These are phyloP conservation scores for Lipomyces yamadae DNA, from an alignment of 805 yeast species.

Conservation along the genomic window DNA sequence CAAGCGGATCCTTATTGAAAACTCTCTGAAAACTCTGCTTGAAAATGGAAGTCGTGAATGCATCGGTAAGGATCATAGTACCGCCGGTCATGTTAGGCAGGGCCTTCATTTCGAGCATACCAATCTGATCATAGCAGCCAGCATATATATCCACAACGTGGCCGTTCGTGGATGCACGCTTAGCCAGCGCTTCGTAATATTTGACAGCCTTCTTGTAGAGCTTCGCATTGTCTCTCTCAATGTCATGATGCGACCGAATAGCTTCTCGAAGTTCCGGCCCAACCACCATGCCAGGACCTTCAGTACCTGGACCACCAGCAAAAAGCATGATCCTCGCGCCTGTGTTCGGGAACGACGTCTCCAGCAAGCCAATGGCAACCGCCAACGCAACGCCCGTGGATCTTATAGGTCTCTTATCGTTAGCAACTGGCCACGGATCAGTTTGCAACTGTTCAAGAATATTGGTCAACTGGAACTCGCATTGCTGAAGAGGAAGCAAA, in stretches of 20 bases:
- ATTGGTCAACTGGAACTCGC: slow-evolving; percentile 82
- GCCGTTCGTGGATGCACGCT: slow-evolving; percentile 70
- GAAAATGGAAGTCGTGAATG: slow-evolving; percentile 92
- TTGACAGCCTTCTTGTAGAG: slow-evolving; percentile 85
- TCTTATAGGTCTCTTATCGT: slow-evolving; percentile 78
- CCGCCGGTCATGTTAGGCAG: slow-evolving; percentile 90
- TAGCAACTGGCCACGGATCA: slow-evolving; percentile 89
- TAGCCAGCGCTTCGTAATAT: slow-evolving; percentile 75
- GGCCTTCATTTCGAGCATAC: slow-evolving; percentile 90
- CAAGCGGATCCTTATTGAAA: slow-evolving; percentile 85
- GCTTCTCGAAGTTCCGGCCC: slow-evolving; percentile 92
- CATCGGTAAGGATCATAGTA: slow-evolving; percentile 82
- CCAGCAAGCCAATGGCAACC: slow-evolving; percentile 80
- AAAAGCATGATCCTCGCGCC: slow-evolving; percentile 90
- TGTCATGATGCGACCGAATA: slow-evolving; percentile 94
- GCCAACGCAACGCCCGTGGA: slow-evolving; percentile 92
- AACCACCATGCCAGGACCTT: slow-evolving; percentile 93
- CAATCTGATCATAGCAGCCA: slow-evolving; percentile 95
- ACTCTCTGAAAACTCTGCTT: slow-evolving; percentile 88
- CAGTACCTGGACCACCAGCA: slow-evolving; percentile 94
- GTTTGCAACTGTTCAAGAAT: slow-evolving; percentile 75
- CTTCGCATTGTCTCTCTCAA: slow-evolving; percentile 86
- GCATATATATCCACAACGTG: slow-evolving; percentile 90
- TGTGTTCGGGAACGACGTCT: slow-evolving; percentile 78
- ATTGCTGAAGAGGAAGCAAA: slow-evolving; percentile 72